Evolutionary conservation across 352 stramenopile species (phyloP).

Genomic region (Phytophthora palmivora): DNA sequence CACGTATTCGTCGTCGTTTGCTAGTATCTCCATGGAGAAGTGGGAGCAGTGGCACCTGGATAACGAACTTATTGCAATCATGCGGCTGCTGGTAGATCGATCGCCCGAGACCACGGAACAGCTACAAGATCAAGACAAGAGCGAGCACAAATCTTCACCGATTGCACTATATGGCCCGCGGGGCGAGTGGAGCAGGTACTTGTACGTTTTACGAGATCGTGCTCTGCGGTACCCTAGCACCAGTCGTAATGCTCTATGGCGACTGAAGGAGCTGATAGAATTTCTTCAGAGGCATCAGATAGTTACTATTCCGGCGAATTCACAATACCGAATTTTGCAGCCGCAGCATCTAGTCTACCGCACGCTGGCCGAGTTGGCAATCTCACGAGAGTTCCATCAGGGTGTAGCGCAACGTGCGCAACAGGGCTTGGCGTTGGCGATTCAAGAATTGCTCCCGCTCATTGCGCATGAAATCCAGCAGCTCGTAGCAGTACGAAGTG

Average conservation of each 20-base stretch:
- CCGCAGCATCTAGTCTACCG: constrained; percentile 56
- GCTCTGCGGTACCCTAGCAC: constrained; percentile 45
- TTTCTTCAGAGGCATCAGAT: constrained; percentile 26
- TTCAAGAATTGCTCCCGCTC: constrained; percentile 50
- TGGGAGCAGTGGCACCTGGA: constrained; percentile 59
- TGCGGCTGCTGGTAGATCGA: constrained; percentile 30
- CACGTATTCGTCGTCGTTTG: constrained; percentile 64
- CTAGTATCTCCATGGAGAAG: constrained; percentile 48
- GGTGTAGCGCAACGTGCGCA: constrained; percentile 36
- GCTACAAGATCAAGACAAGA: not conserved
- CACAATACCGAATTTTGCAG: constrained; percentile 6
- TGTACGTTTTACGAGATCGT: constrained; percentile 64
- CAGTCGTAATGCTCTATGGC: constrained; percentile 40
- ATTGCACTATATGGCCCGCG: constrained; percentile 37
- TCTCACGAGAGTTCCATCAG: constrained; percentile 62
- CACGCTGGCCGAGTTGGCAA: constrained; percentile 56
- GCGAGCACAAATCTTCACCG: not conserved
- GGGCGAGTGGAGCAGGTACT: constrained; percentile 64
- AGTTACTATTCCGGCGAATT: constrained; percentile 1
- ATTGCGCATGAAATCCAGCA: constrained; percentile 49
- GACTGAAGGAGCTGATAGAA: constrained; percentile 45
- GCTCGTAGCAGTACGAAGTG: constrained; percentile 19
- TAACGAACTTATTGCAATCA: constrained; percentile 42
- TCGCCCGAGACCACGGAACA: constrained; percentile 1
- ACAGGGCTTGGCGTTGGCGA: constrained; percentile 39